Evolutionary conservation across 106 monocot genomes (phyloP), one percentile per base, ranked within the genome.

Genomic region (Allium sativum): DNA sequence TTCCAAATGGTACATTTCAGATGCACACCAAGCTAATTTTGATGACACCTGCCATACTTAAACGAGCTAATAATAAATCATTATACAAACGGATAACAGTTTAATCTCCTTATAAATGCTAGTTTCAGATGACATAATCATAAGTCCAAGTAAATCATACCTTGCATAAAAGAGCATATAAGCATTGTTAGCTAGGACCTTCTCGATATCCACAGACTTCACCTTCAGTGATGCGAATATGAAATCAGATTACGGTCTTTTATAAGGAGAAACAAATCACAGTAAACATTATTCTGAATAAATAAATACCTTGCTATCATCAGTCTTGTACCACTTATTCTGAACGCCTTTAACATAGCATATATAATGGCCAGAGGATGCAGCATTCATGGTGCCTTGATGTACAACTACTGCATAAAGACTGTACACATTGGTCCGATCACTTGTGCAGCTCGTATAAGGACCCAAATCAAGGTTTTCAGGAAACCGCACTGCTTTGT

Each of bases 391-490:
- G 50, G 82, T 48, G 66, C 82, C 87, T 15, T 74, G 65, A 80
- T 91, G 96, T 14, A 91, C 91, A 18, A 98, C 87, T 19, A 98
- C 96, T 10, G 84, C 96, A 70, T 98, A 98, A 17, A 98, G 82
- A 21, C 69, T 57, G 56, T 98, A 91, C 31, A 85, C 80, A 17
- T 90, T 84, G 12, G 73, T 80, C 21, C 71, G 83, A 43, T 94
- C 87, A 61, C 74, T 67, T 12, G 79, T 71, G n/a, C 59, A 20
- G 50, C 66, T 82, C 96, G 84, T 91, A 57, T 85, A 98, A 10
- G 74, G 75, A 45, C 75, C 62, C 65, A 98, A 66, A 64, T 91
- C 70, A 52, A 98, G 71, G 54, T 64, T 56, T 64, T 87, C 82
- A 2, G 91, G 90, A 61, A 90, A 98, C 22, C 59, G 68, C 59